phyloP scores from a whole-genome alignment of 176 grass and related monocot genomes.

The Sorghum bicolor region DNA sequence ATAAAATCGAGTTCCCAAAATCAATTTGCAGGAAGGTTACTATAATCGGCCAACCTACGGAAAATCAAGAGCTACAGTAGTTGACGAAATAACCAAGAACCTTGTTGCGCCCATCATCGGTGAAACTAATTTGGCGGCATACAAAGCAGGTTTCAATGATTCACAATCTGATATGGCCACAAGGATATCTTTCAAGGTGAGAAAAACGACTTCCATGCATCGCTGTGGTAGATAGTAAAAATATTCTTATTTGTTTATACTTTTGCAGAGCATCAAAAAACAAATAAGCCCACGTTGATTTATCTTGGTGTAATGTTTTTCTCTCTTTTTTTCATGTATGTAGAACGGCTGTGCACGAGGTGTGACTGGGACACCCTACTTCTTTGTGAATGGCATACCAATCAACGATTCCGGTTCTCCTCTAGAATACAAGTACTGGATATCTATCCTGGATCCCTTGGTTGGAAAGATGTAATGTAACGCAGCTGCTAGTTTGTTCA shows the following conservation, averaged over 20 bases:
- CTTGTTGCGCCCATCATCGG: constrained; percentile 49
- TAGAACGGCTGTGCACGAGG: constrained; percentile 86
- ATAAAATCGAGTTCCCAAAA: background rate
- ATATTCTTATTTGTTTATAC: background rate
- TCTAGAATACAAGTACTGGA: constrained; percentile 62
- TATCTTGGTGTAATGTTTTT: background rate
- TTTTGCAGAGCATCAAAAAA: background rate
- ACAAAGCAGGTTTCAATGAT: constrained; percentile 63
- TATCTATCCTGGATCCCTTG: constrained; percentile 59
- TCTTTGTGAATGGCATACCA: constrained; percentile 95
- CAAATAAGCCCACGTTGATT: background rate
- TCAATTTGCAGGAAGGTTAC: constrained; percentile 63
- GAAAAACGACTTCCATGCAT: background rate
- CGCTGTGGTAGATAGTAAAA: background rate
- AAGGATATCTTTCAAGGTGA: constrained; percentile 93
- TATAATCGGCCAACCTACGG: constrained; percentile 75
- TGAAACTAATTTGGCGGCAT: constrained; percentile 35
- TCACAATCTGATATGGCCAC: constrained; percentile 54
- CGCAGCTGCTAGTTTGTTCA: background rate
- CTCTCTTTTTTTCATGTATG: background rate
- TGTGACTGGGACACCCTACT: constrained; percentile 74
- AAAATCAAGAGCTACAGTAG: constrained; percentile 49
- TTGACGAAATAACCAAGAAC: constrained; percentile 43
- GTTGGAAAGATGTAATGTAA: constrained; percentile 43
- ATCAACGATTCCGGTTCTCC: constrained; percentile 30